Evolutionary conservation across 116 monocot species (phyloP).

Genomic region (Thalassia testudinum): DNA sequence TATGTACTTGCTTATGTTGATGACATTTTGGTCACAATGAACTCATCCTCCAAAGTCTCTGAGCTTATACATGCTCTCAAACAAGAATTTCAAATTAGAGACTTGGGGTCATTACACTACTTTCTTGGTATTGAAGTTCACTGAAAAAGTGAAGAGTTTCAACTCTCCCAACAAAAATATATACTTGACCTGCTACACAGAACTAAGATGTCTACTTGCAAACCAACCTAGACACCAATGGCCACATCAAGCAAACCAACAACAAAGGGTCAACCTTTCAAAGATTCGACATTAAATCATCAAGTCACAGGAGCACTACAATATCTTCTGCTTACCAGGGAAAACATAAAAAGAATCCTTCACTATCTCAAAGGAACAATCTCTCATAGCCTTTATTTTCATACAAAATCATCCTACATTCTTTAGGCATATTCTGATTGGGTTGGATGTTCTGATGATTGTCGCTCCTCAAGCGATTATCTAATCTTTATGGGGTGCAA

Average conservation of each 20-base stretch:
- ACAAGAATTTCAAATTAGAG: slow-evolving; percentile 1
- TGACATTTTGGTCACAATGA: neutral
- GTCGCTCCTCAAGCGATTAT: neutral
- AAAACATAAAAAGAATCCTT: neutral
- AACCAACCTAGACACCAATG: slow-evolving; percentile 2
- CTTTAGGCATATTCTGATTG: neutral
- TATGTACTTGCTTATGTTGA: slow-evolving; percentile 4
- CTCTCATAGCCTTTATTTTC: neutral
- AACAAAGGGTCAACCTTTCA: neutral
- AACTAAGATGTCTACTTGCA: neutral
- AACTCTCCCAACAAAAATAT: slow-evolving; percentile 5
- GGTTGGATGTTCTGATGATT: neutral
- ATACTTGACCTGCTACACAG: neutral
- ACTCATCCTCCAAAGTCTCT: neutral
- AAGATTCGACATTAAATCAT: neutral
- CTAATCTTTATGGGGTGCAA: neutral
- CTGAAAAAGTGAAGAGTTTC: neutral
- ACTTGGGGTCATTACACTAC: slow-evolving; percentile 1
- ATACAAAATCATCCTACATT: neutral
- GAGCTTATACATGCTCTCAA: neutral
- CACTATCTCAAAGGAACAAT: too few species aligned
- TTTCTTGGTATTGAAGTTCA: neutral
- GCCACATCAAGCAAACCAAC: neutral
- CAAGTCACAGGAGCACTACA: neutral
- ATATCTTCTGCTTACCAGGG: neutral